These are phyloP conservation scores for Candida verbasci DNA, from an alignment of 805 yeast genomes.

Conservation along the genomic window DNA sequence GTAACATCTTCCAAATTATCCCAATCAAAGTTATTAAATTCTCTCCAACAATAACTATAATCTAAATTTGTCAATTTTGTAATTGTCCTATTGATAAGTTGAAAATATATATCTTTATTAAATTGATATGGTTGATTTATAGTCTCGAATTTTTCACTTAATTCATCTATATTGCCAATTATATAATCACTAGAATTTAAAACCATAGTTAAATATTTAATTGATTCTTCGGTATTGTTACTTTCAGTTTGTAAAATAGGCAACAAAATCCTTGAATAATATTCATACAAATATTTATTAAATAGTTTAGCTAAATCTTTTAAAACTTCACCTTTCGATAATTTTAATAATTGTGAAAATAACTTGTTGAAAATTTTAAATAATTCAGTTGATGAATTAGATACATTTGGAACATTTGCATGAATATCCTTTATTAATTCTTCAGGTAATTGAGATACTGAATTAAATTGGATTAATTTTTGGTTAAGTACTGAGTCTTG, in stretches of 20 bases:
- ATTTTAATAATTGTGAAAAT: conserved; percentile 55
- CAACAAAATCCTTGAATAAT: conserved; percentile 24
- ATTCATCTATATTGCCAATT: conserved; percentile 68
- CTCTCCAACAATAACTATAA: conserved; percentile 74
- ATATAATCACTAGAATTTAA: conserved; percentile 90
- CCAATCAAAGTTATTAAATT: conserved; percentile 77
- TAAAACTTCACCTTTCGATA: conserved; percentile 41
- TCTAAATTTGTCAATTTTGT: conserved; percentile 54
- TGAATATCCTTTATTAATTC: conserved; percentile 31
- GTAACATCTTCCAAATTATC: conserved; percentile 54
- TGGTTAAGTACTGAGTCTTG: conserved; percentile 64
- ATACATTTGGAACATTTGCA: conserved; percentile 58
- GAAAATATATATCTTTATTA: conserved; percentile 54
- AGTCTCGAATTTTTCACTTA: conserved; percentile 56
- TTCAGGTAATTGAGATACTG: conserved; percentile 49
- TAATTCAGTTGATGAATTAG: conserved; percentile 83
- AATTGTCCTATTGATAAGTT: conserved; percentile 55
- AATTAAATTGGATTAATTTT: conserved; percentile 61
- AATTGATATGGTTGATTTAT: conserved; percentile 40
- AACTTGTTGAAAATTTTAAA: conserved; percentile 74
- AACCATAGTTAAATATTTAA: conserved; percentile 63
- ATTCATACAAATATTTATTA: conserved; percentile 56
- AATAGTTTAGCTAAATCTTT: conserved; percentile 56
- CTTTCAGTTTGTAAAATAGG: conserved; percentile 40
- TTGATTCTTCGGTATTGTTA: conserved; percentile 50